phyloP scores from a whole-genome alignment of 768 basidiomycete species.

The Lactarius vividus region DNA sequence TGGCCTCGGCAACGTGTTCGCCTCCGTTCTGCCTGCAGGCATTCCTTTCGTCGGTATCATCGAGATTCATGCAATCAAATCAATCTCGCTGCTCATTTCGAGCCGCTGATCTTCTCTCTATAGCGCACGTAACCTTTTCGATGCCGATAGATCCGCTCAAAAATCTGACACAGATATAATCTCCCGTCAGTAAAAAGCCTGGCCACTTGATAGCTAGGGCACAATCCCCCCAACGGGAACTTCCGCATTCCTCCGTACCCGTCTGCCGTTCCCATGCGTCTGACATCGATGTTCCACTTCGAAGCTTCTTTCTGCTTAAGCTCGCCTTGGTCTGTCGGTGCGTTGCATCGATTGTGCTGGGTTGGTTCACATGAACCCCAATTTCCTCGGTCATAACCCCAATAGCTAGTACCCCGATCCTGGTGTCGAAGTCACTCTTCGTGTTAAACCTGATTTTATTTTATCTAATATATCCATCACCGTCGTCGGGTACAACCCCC shows the following conservation, averaged over 20 bases:
- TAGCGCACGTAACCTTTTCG: background rate
- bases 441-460: too few relatives aligned
- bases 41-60: background rate
- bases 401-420: background rate
- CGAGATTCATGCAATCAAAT: background rate
- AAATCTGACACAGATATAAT: background rate
- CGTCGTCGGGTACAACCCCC: too few relatives aligned
- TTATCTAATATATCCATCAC: too few relatives aligned
- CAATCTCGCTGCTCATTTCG: background rate
- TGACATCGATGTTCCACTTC: background rate
- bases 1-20: slow-evolving; percentile 19
- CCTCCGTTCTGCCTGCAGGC: slow-evolving; percentile 19
- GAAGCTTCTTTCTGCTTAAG: background rate
- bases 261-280: background rate
- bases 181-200: background rate
- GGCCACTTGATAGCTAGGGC: background rate
- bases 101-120: background rate
- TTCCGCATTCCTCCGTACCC: background rate
- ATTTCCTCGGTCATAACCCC: background rate
- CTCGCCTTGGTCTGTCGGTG: background rate
- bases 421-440: too few relatives aligned
- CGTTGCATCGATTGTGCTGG: background rate
- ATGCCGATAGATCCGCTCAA: background rate
- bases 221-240: background rate
- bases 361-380: background rate